Evolutionary conservation across 2,329 filamentous ascomycete genomes (phyloP), one percentile per base, ranked within the genome.

Genomic region (Pseudogymnoascus sp.): DNA sequence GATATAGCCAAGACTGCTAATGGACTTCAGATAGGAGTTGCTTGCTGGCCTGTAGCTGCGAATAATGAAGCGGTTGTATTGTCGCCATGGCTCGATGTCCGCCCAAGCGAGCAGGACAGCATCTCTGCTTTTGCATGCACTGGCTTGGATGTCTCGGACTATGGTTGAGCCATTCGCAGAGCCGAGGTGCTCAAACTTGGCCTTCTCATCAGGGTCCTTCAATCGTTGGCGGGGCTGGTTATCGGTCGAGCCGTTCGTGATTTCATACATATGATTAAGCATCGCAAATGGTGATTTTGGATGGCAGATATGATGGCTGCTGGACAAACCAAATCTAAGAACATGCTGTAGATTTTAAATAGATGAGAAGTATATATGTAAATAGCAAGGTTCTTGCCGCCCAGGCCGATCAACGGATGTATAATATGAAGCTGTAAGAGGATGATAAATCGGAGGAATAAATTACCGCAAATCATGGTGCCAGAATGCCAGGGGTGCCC

Each of bases 371-470:
- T 22, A 9, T 33, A 33, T 55, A 55, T 55, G 19, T 55, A 55
- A 33, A 33, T 5, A 33, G 33, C 49, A 55, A 14, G 49, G 49
- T 19, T 33, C 49, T 9, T 55, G 28, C 49, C 49, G 49, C 16
- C n/a, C 49, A 33, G 45, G 25, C 49, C 49, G 49, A 55, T 33
- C 28, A 7, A 55, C 49, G 28, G 49, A 55, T 55, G 49, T 55
- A 55, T 55, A 55, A 55, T 55, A 55, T 55, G 49, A 55, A 55
- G 49, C 49, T 14, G 49, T 55, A 55, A 55, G 28, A 33, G 12
- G 28, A 55, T 33, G 28, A 33, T 55, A 55, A 52, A 55, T 55
- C 49, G 49, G 49, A 25, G 28, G 49, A 55, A 55, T 55, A 55
- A 55, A 55, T 33, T 55, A 55, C 49, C 49, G 49, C 49, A 55